Evolutionary conservation across 352 stramenopile genomes (phyloP), one percentile per base, ranked within the genome.

Genomic region (Aphanomyces invadans): DNA sequence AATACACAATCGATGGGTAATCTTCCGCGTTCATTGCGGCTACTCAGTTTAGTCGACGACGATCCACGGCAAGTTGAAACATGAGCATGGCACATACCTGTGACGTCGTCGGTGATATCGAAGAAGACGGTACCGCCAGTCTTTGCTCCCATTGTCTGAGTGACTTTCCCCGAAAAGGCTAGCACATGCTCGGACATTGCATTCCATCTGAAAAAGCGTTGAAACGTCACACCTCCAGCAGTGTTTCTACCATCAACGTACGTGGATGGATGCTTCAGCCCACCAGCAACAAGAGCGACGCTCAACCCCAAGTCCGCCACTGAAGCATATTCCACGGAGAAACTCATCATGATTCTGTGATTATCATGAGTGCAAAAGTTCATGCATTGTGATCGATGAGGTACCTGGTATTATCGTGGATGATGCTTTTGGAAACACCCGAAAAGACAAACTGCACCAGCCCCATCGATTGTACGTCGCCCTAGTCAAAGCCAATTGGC

Each of bases 41-140:
- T 57, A 57, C 49, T n/a, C n/a, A n/a, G n/a, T n/a, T n/a, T n/a
- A n/a, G n/a, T n/a, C n/a, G n/a, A n/a, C n/a, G n/a, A n/a, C n/a
- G n/a, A n/a, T n/a, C n/a, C n/a, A n/a, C n/a, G n/a, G n/a, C n/a
- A n/a, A 57, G 49, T 17, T 11, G 9, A 57, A 36, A 21, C 9
- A 57, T 29, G 7, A 38, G 15, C 11, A 38, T 32, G 29, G 19
- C 25, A n/a, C 33, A 1, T 57, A 57, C 49, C 49, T 32, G 79
- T 70, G 25, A 91, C 83, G 23, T 88, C 70, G 56, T 93, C 84
- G 2, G 84, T 93, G 72, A 93, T 88, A 69, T 93, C 84, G 64
- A 90, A 91, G 21, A 74, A 71, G 48, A 91, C 65, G 69, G 88
- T 77, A 44, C 73, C 87, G 44, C 84, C 82, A 33, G 90, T 70